Evolutionary conservation across 2,329 filamentous ascomycete species (phyloP).

Genomic region (Microdochium bolleyi): DNA sequence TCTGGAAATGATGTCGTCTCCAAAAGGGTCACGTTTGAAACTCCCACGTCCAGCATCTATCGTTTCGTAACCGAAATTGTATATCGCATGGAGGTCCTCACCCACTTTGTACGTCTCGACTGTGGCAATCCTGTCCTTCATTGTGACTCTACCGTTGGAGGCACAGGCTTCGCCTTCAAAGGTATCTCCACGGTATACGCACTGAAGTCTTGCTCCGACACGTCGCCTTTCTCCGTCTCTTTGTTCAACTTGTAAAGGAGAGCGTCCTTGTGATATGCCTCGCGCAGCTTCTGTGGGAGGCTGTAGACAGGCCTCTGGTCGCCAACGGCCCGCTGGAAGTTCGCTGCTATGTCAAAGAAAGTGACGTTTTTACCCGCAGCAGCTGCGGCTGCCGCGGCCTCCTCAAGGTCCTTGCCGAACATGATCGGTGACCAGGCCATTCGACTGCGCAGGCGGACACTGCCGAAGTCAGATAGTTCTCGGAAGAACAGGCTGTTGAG

Average conservation of each 20-base stretch:
- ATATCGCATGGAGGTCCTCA: too few species aligned
- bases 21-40: neutral
- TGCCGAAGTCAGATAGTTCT: neutral
- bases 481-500: constrained; percentile 9
- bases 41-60: neutral
- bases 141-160: neutral
- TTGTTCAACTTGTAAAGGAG: neutral
- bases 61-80: too few species aligned
- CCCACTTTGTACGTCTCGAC: too few species aligned
- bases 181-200: neutral
- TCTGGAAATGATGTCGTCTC: neutral
- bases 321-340: neutral
- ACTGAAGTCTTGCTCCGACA: neutral
- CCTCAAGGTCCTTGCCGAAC: constrained; percentile 13
- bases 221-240: neutral
- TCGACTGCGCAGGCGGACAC: constrained; percentile 5
- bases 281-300: constrained; percentile 12
- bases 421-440: constrained; percentile 18
- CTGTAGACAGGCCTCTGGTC: constrained; percentile 4
- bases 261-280: constrained; percentile 16
- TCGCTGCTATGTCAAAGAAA: neutral
- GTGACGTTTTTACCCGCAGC: neutral
- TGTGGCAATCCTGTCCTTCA: too few species aligned
- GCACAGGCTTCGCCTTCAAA: neutral
- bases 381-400: neutral